phyloP scores from a whole-genome alignment of 2,329 filamentous ascomycete species.

The Monosporascus sp. region DNA sequence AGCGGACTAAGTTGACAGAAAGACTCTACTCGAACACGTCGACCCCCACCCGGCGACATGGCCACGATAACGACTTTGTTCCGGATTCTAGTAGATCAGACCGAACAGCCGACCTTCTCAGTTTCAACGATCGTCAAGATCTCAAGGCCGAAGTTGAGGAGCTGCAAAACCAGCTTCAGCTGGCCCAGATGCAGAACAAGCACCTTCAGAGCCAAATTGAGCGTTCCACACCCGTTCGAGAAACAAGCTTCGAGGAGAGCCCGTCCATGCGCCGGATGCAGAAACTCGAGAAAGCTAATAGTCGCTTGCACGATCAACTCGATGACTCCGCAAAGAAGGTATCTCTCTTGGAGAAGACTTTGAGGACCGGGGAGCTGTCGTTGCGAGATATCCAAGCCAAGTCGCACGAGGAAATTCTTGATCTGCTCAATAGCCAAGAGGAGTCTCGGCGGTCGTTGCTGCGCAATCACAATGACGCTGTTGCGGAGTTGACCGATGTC shows the following conservation, averaged over 20 bases:
- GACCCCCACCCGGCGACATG: constrained; percentile 70
- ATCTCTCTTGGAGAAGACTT: constrained; percentile 78
- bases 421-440: constrained; percentile 89
- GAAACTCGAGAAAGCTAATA: constrained; percentile 89
- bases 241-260: constrained; percentile 64
- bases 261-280: constrained; percentile 77
- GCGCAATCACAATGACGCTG: constrained; percentile 77
- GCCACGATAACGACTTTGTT: constrained; percentile 55
- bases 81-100: constrained; percentile 81
- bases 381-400: constrained; percentile 87
- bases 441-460: constrained; percentile 77
- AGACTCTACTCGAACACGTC: constrained; percentile 67
- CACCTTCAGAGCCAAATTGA: constrained; percentile 87
- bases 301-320: constrained; percentile 84
- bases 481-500: constrained; percentile 79
- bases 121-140: constrained; percentile 85
- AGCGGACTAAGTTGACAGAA: constrained; percentile 48
- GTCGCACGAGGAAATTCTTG: constrained; percentile 90
- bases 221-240: constrained; percentile 56
- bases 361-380: constrained; percentile 81
- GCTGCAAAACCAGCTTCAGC: constrained; percentile 87
- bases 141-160: constrained; percentile 86
- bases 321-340: constrained; percentile 93
- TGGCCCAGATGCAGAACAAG: constrained; percentile 91
- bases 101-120: constrained; percentile 74